Evolutionary conservation across 2,329 filamentous ascomycete species (phyloP), one percentile per base, ranked within the genome.

Genomic region (Sordariomycetes sp.): DNA sequence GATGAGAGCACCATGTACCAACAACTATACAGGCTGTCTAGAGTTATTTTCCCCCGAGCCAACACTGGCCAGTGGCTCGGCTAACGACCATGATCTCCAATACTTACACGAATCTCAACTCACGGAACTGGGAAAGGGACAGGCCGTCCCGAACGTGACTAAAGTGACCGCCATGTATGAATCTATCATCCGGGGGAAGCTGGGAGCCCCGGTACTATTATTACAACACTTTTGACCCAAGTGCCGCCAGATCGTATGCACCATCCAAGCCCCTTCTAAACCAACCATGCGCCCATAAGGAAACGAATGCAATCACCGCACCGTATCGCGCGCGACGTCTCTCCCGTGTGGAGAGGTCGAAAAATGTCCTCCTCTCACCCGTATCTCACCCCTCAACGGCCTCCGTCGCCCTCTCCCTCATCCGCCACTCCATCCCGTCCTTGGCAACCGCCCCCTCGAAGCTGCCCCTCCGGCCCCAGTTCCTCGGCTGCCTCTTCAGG

Each of bases 381-480:
- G 18, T n/a, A n/a, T 8, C 18, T 14, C 12, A 46, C 5, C 40
- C 43, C 28, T 53, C 55, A 16, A 22, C 34, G 6, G 40, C 37
- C 35, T 46, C 34, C 35, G 20, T 37, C 16, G 16, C 22, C 40
- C 56, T 53, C 35, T 53, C 56, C 34, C 56, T 52, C 56, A 58
- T 58, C 18, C 56, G 56, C 56, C 50, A 58, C 51, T 58, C 56
- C 35, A 59, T 50, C 2, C 57, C 57, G 14, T 59, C 57, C 43
- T 54, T 54, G 7, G 53, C 57, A 43, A 55, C 35, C 24, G 64
- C 66, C 54, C 76, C 79, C 62, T 91, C 88, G 43, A 92, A 76
- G 67, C 89, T 95, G 58, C 86, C 87, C 60, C 91, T 80, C 48
- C 93, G 80, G 1, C 92, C 92, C 93, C 93, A 97, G 66, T 96